These are phyloP conservation scores for Fusarium devonianum DNA, from an alignment of 2,329 filamentous ascomycete species.

Conservation along the genomic window DNA sequence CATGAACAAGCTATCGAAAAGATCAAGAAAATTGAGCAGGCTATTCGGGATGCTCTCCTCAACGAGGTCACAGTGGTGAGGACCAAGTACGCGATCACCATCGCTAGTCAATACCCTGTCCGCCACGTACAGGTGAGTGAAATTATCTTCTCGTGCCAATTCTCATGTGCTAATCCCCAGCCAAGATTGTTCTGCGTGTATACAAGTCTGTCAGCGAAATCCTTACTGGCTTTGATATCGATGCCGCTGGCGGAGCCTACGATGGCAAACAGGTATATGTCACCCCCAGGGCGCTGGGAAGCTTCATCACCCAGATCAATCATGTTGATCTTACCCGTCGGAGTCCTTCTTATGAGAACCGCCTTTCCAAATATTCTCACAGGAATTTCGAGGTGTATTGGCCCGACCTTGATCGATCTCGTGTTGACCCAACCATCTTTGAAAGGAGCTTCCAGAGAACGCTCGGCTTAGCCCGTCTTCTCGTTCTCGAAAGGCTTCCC, in stretches of 20 bases:
- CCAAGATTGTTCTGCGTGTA: constrained; percentile 79
- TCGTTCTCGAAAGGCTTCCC: constrained; percentile 82
- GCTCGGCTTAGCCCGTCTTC: constrained; percentile 77
- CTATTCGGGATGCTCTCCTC: constrained; percentile 78
- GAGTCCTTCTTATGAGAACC: constrained; percentile 87
- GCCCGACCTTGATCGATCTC: constrained; percentile 75
- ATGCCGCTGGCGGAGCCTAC: constrained; percentile 82
- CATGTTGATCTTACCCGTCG: constrained; percentile 79
- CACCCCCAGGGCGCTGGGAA: constrained; percentile 76
- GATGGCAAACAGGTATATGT: constrained; percentile 82
- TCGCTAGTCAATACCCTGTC: constrained; percentile 82
- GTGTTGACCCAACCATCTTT: constrained; percentile 85
- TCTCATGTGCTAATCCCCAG: constrained; percentile 6
- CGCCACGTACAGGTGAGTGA: constrained; percentile 71
- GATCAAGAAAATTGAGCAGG: constrained; percentile 80
- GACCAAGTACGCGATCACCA: constrained; percentile 88
- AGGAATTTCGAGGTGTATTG: constrained; percentile 87
- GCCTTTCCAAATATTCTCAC: constrained; percentile 84
- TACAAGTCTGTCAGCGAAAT: constrained; percentile 88
- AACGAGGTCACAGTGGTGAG: constrained; percentile 85
- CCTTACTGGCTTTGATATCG: constrained; percentile 87
- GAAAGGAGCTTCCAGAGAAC: constrained; percentile 81
- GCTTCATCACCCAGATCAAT: constrained; percentile 84
- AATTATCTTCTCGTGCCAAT: not conserved
- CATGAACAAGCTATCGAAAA: constrained; percentile 82